phyloP scores from a whole-genome alignment of 192 early-diverging fungal genomes.

The Gryganskiella cystojenkinii region DNA sequence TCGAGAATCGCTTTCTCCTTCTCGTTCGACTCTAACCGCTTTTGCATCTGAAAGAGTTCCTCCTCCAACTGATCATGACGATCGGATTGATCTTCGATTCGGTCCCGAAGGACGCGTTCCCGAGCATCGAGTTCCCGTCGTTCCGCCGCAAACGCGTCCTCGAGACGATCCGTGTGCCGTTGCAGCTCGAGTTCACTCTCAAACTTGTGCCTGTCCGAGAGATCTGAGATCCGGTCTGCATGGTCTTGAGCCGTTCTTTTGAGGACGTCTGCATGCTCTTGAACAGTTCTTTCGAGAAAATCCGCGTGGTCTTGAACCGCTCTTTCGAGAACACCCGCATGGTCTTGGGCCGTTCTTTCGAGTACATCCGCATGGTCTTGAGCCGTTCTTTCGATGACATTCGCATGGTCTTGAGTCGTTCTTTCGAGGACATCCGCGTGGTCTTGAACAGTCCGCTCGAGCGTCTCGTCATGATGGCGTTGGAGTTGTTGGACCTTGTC shows the following conservation, averaged over 20 bases:
- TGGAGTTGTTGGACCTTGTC: conserved; percentile 22
- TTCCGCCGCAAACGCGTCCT: conserved; percentile 8
- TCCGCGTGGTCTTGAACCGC: too few relatives aligned
- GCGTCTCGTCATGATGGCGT: conserved; percentile 10
- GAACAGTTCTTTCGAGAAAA: neutral
- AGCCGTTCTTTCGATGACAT: neutral
- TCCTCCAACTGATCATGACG: conserved; percentile 22
- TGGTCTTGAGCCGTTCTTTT: too few relatives aligned
- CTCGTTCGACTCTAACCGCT: neutral
- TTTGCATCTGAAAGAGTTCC: conserved; percentile 21
- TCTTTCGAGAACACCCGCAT: neutral
- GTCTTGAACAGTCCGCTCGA: conserved; percentile 11
- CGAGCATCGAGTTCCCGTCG: conserved; percentile 20
- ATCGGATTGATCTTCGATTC: conserved; percentile 1
- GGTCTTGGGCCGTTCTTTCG: too few relatives aligned
- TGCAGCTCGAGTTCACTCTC: neutral
- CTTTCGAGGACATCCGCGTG: conserved; percentile 10
- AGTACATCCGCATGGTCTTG: neutral
- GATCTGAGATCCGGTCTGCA: too few relatives aligned
- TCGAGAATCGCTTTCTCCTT: conserved; percentile 15
- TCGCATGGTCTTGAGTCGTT: conserved; percentile 3
- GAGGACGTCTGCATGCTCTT: neutral
- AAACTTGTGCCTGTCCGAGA: too few relatives aligned
- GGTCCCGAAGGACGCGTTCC: conserved; percentile 25
- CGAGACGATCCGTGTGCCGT: neutral